Evolutionary conservation across 345 rosid species (phyloP), one percentile per base, ranked within the genome.

Genomic region (Moricandia moricandioides): DNA sequence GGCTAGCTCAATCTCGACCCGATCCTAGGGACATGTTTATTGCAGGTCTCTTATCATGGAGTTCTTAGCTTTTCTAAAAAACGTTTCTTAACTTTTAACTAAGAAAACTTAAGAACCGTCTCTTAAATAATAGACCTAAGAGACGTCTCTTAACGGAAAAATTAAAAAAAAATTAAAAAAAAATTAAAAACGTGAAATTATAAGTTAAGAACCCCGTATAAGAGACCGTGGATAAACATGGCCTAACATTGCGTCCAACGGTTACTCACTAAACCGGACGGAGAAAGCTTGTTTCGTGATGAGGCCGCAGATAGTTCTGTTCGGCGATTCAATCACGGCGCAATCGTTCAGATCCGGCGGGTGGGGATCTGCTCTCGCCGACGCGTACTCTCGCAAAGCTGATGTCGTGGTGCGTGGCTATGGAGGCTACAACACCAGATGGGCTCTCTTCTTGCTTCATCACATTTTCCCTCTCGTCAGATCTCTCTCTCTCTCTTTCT

Each of bases 341-440:
- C 89, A 85, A 71, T 91, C 98, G 2, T 87, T 90, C 82, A 67
- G 85, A 80, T 78, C 87, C 37, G 95, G 92, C 27, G 92, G 98
- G 0, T 94, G 98, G 97, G 98, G 97, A 59, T 90, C 98, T 61
- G 66, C 93, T 65, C 93, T 94, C 39, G 83, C 87, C 6, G 85
- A 91, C 78, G 71, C 85, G 73, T 94, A 85, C 81, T 88, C 97
- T 56, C 88, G 96, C 85, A 88, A 94, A 87, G 98, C 91, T 14
- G 97, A 94, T 76, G 84, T 90, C 8, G 55, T 87, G n/a, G 83
- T 88, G 47, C 98, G 98, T 81, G 98, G 98, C 18, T 94, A 94
- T 76, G 86, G 89, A 47, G 98, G 97, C 26, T 94, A 94, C 90
- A 94, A 87, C 81, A 89, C 95, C 72, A 64, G 80, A 27, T 60